Base-by-base conservation (phyloP, 805 yeast species). In the Nakazawaea peltata region DNA sequence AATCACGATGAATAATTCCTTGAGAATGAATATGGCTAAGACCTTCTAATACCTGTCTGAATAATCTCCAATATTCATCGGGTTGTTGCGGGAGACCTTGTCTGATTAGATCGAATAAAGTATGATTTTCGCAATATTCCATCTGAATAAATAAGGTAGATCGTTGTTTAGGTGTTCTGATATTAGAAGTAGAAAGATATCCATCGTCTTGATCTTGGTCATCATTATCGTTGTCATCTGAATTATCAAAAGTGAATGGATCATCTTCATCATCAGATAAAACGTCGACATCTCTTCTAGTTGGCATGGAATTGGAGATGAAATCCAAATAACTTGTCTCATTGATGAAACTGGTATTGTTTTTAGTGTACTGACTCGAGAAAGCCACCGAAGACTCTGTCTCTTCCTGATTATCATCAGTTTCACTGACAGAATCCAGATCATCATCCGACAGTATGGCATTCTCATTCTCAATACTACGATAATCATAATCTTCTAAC, bases 81-180 rank as follows among this genome's bases (percentile, higher is more conserved):
- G 84, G 63, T 32, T 82, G 74, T 8, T 61, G 61, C 4, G 79
- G 82, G 10, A 92, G 63, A 0, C 86, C 87, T 39, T 80, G 84
- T 27, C 74, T 71, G 31, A 92, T 90, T 41, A 92, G 61, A 57
- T 92, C 95, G 34, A 72, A 71, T 19, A 92, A 59, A 0, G 99
- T 90, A 39, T 84, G 85, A 51, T 90, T 92, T 50, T 92, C 98
- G 59, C 99, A 92, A 49, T 92, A 92, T 55, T 92, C 98, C 99
- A 92, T 92, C 52, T 92, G 99, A 45, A 92, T 92, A 53, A 84
- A 92, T 21, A 92, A 58, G 0, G 94, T 86, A 35, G 88, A 81
- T 43, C 64, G 65, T 30, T 61, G 55, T 39, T 61, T 63, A 9
- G 28, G 24, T 8, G 28, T 17, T 26, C 30, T 41, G 7, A 26